Base-by-base conservation (phyloP, 1,284 basidiomycete species). In the Ustilago cynodontis region DNA sequence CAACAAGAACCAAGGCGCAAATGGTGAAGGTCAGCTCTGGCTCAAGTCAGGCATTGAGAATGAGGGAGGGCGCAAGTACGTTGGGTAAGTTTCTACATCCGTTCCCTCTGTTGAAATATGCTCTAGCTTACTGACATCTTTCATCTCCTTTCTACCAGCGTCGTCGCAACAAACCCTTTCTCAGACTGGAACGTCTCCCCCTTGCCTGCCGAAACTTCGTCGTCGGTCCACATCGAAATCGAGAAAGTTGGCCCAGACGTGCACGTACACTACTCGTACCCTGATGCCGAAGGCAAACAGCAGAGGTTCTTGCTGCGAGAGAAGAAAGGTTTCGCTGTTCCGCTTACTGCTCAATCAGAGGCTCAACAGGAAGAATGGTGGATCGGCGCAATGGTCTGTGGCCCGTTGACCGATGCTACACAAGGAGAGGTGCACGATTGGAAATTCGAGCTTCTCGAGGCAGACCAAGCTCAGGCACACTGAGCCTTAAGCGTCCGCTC, bases 311-410 rank as follows among this genome's bases (percentile, higher is more conserved):
- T 75, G 37, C n/a, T 75, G 52, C 43, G 72, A 0, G 72, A 75
- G 43, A 68, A 70, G 39, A 70, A 70, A 35, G 72, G 72, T 0
- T 66, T 75, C 31, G 67, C 63, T 7, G n/a, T 64, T 2, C 51
- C 49, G 7, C 45, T 20, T 0, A 24, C 26, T 8, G 31, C 28
- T 9, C 20, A 2, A 22, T 26, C 9, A 51, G n/a, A 43, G 6
- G 41, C 18, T 20, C 41, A 20, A 20, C n/a, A 60, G 26, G 61
- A 74, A 24, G 54, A 63, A 20, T 75, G 72, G 72, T 66, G 72
- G 72, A 13, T 75, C n/a, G 72, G 72, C n/a, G 63, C 37, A 1
- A 70, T 75, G 67, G 72, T 75, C 22, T 75, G 72, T 29, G 72
- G 72, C 0, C 72, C 72, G 1, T 35, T 62, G 22, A 49, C 45